Base-by-base conservation (phyloP, 805 yeast genomes). In the Ogataea saltuana region DNA sequence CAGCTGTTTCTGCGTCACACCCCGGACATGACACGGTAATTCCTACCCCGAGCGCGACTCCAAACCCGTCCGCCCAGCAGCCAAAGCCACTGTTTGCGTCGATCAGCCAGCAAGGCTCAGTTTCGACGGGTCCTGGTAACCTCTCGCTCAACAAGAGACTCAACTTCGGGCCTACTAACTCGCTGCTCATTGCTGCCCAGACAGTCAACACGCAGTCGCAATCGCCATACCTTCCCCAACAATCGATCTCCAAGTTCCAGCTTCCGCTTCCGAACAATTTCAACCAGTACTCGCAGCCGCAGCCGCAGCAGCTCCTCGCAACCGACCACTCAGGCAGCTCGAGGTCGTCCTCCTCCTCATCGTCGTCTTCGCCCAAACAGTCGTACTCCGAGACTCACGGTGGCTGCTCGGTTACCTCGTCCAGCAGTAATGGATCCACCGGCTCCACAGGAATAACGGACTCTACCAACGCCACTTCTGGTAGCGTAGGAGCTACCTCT, bases 141-240 rank as follows among this genome's bases (percentile, higher is more conserved):
- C 26, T 9, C 26, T 11, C 26, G 26, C 8, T 9, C 8, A 33
- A 20, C 17, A 51, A 45, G 33, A 42, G 50, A 33, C 44, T 46
- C 20, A 46, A 43, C 20, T 56, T 49, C 25, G 61, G 58, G 16
- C 55, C 61, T 19, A 51, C 59, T 9, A 53, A 49, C 40, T 50
- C 55, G 23, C 45, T 56, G 26, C 37, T 55, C 17, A 46, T 53
- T 44, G 59, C 61, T 38, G 57, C 59, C 3, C 58, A 53, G 45
- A 36, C 56, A 11, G 52, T 45, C 21, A 49, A 50, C 38, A 38
- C 48, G 7, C 55, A 47, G 26, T 41, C 48, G 22, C 51, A 52
- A 20, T 33, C 35, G 15, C 34, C 34, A n/a, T 45, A 45, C 4
- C 41, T 27, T 12, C 28, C 36, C 15, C 43, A 44, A 21, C 49